Percentiles rank a stretch among this genome's conserved stretches.
These are phyloP conservation scores for Alternaria angustiovoidea DNA, from an alignment of 2,329 filamentous ascomycete genomes.

Conservation along the genomic window DNA sequence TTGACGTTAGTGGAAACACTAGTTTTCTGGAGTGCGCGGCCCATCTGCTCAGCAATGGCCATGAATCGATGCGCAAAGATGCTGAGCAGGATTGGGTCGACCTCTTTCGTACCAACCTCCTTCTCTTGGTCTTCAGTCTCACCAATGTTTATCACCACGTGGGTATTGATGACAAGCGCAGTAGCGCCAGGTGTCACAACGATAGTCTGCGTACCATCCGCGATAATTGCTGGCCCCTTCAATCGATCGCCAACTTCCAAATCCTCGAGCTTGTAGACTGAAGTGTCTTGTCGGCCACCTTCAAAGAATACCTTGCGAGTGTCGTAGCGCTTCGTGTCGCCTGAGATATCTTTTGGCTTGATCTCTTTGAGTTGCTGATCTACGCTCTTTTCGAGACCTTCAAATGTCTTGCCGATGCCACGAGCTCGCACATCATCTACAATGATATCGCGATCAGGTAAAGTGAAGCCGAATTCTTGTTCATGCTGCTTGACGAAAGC, in stretches of 20 bases:
- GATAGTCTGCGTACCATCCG: constrained; percentile 89
- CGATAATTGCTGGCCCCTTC: constrained; percentile 82
- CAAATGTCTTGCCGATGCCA: constrained; percentile 88
- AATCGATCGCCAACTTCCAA: constrained; percentile 76
- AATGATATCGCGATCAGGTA: constrained; percentile 85
- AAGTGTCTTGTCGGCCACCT: constrained; percentile 77
- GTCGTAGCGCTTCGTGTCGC: constrained; percentile 70
- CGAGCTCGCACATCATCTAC: constrained; percentile 88
- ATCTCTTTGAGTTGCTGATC: constrained; percentile 82
- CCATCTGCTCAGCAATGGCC: constrained; percentile 88
- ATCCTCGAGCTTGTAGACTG: constrained; percentile 82
- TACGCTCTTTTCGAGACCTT: constrained; percentile 79
- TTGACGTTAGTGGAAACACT: constrained; percentile 83
- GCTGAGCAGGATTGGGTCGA: constrained; percentile 78
- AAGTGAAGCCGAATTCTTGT: constrained; percentile 91
- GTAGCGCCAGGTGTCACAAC: constrained; percentile 81
- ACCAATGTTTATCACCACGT: constrained; percentile 86
- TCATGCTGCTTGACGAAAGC: constrained; percentile 88
- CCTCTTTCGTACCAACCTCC: constrained; percentile 62
- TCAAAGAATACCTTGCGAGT: constrained; percentile 82
- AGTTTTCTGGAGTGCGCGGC: constrained; percentile 78
- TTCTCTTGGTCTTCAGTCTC: constrained; percentile 61
- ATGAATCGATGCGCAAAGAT: constrained; percentile 86
- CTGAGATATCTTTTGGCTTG: constrained; percentile 64
- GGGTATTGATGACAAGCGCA: constrained; percentile 81